Conservation (phyloP, 2,329 filamentous ascomycete species). For the Helotiales sp. region DNA sequence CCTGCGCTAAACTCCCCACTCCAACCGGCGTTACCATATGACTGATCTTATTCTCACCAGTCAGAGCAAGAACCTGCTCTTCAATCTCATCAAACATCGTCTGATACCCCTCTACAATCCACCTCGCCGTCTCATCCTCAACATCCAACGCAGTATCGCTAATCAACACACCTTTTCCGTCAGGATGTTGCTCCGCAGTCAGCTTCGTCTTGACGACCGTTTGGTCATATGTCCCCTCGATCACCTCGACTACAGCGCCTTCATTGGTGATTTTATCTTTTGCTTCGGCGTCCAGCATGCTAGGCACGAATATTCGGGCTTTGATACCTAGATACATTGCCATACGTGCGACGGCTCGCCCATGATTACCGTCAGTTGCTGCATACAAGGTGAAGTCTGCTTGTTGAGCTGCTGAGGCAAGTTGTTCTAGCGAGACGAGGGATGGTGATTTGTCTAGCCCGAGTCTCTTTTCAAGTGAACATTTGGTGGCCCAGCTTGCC, state of each 20-base stretch:
- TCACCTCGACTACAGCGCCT: conserved; percentile 62
- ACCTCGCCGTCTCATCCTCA: conserved; percentile 69
- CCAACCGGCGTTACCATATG: conserved; percentile 70
- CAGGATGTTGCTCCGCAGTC: conserved; percentile 23
- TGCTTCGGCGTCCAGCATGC: conserved; percentile 59
- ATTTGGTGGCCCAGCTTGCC: conserved; percentile 9
- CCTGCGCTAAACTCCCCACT: conserved; percentile 74
- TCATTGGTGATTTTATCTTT: conserved; percentile 62
- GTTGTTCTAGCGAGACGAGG: conserved; percentile 2
- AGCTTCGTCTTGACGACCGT: conserved; percentile 49
- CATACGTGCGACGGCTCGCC: conserved; percentile 74
- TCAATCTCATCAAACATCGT: conserved; percentile 75
- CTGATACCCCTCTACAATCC: conserved; percentile 78
- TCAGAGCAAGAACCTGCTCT: conserved; percentile 56
- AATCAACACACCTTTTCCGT: conserved; percentile 55
- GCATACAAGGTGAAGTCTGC: conserved; percentile 54
- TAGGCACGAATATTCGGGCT: conserved; percentile 66
- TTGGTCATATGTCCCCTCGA: conserved; percentile 67
- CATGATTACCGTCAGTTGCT: conserved; percentile 79
- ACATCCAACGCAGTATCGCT: conserved; percentile 72
- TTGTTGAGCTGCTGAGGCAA: conserved; percentile 43
- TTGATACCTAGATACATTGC: conserved; percentile 60
- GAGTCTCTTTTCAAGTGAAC: conserved; percentile 2
- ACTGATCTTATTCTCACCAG: conserved; percentile 48
- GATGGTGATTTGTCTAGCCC: background rate